Evolutionary conservation across 176 grass and related monocot genomes (phyloP).

Genomic region (Cymbopogon citratus): DNA sequence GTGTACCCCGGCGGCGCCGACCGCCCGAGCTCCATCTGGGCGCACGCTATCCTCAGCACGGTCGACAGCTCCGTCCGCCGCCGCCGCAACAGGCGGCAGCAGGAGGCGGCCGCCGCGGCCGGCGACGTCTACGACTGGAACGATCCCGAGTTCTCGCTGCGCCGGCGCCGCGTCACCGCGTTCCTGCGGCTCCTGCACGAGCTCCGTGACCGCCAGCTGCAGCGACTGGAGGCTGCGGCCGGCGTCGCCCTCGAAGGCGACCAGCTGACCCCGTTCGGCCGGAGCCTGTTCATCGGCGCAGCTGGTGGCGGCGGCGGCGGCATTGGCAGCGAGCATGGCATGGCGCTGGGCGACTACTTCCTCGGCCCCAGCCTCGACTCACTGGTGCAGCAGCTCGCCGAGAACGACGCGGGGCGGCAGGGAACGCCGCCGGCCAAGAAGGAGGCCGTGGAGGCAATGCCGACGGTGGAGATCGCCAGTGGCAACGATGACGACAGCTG

Average conservation of each 20-base stretch:
- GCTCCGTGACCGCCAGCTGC: slow-evolving; percentile 43
- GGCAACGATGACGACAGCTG: slow-evolving; percentile 41
- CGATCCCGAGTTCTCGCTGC: slow-evolving; percentile 20
- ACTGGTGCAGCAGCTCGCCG: slow-evolving; percentile 57
- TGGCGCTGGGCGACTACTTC: slow-evolving; percentile 62
- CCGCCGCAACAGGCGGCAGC: slow-evolving; percentile 18
- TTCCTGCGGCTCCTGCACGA: slow-evolving; percentile 47
- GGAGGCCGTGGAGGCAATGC: slow-evolving; percentile 66
- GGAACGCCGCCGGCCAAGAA: slow-evolving; percentile 75
- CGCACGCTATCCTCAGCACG: slow-evolving; percentile 52
- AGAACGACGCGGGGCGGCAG: slow-evolving; percentile 39
- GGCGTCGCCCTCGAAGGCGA: slow-evolving; percentile 25
- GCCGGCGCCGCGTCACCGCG: slow-evolving; percentile 41
- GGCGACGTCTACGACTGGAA: slow-evolving; percentile 17
- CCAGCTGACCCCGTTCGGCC: slow-evolving; percentile 21
- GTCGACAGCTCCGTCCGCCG: slow-evolving; percentile 41
- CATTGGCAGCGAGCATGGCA: slow-evolving; percentile 10
- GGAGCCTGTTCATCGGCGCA: slow-evolving; percentile 11
- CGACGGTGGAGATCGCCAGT: slow-evolving; percentile 40
- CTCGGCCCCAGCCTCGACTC: slow-evolving; percentile 58
- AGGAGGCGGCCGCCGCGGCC: neutral
- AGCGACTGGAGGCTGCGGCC: slow-evolving; percentile 32
- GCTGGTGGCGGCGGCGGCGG: slow-evolving; percentile 2
- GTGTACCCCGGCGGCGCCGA: slow-evolving; percentile 21
- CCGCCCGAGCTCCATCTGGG: slow-evolving; percentile 47